Evolutionary conservation across 192 early-diverging fungal species (phyloP).

Genomic region (Anaeromyces robustus): DNA sequence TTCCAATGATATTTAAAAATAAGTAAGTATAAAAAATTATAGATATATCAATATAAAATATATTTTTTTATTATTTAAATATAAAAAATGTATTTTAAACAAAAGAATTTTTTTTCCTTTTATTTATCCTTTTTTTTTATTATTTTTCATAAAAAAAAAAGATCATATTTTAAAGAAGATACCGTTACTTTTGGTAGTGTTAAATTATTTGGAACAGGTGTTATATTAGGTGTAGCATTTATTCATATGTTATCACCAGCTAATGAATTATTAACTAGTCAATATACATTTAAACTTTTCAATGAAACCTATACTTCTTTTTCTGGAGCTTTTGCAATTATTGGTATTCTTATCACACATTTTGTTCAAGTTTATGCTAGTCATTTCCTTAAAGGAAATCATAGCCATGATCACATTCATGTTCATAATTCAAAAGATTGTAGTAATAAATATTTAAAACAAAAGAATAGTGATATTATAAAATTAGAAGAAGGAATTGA

Average conservation of each 20-base stretch:
- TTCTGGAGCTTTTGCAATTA: not conserved
- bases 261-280: not conserved
- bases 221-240: not conserved
- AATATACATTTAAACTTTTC: not conserved
- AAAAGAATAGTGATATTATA: not conserved
- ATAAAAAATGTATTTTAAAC: too few species aligned
- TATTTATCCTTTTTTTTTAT: too few species aligned
- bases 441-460: not conserved
- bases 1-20: too few species aligned
- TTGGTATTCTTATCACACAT: not conserved
- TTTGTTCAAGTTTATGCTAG: not conserved
- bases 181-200: not conserved
- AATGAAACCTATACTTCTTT: not conserved
- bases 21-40: too few species aligned
- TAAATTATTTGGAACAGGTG: not conserved
- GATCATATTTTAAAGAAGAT: not conserved
- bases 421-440: not conserved
- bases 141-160: not conserved
- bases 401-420: not conserved
- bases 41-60: too few species aligned
- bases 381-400: not conserved
- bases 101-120: too few species aligned
- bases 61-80: too few species aligned
- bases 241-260: not conserved
- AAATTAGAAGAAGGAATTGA: not conserved